Evolutionary conservation across 257 asterid species (phyloP).

Genomic region (Nyctanthes arbortristis): DNA sequence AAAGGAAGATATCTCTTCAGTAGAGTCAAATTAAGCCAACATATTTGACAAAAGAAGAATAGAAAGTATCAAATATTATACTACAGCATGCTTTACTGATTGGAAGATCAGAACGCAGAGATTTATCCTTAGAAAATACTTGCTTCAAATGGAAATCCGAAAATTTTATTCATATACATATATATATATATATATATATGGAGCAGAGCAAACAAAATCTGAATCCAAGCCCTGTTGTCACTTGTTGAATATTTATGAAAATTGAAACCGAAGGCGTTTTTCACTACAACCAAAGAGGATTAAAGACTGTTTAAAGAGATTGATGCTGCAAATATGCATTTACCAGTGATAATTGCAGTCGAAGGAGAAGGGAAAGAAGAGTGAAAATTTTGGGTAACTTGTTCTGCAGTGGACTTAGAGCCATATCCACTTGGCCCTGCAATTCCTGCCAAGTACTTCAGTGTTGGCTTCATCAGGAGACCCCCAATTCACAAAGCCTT

Average conservation of each 20-base stretch:
- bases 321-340: no score
- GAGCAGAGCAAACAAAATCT: no score
- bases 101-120: not conserved
- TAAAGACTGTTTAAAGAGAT: no score
- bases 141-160: not conserved
- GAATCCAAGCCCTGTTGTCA: no score
- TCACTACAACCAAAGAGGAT: no score
- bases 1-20: not conserved
- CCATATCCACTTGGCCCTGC: conserved; percentile 88
- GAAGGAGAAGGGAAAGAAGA: conserved; percentile 33
- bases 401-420: conserved; percentile 71
- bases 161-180: no score
- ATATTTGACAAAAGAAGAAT: not conserved
- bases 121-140: not conserved
- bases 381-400: conserved; percentile 49
- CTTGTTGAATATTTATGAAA: no score
- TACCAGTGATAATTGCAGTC: conserved; percentile 89
- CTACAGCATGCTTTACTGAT: not conserved
- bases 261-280: no score
- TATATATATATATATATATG: no score
- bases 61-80: not conserved
- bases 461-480: conserved; percentile 55
- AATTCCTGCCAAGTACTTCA: conserved; percentile 79
- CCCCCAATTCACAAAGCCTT: conserved; percentile 39
- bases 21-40: conserved; percentile 1